Percentiles rank a stretch among this genome's conserved stretches.
Evolutionary conservation across 2,329 filamentous ascomycete species (phyloP).

Genomic region (Diaporthe ilicicola): DNA sequence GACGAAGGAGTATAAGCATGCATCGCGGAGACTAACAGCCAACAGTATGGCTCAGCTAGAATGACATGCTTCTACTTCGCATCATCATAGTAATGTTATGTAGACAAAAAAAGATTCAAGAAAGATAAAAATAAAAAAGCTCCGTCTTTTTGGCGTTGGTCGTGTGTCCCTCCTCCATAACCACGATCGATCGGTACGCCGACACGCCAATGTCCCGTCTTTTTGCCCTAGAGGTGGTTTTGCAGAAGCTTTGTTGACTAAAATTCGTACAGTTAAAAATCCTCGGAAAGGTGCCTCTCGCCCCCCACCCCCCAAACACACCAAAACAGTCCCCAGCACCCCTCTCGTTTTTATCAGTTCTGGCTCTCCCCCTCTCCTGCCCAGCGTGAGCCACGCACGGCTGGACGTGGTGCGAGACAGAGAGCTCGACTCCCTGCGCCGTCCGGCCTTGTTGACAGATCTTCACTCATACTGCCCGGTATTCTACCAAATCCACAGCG

Average conservation of each 20-base stretch:
- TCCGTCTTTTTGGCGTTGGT: slow-evolving; percentile 22
- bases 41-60: background rate
- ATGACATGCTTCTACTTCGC: slow-evolving; percentile 11
- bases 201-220: slow-evolving; percentile 26
- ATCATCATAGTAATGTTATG: background rate
- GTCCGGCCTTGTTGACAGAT: background rate
- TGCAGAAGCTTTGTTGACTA: slow-evolving; percentile 31
- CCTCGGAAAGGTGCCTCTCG: slow-evolving; percentile 10
- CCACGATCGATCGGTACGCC: slow-evolving; percentile 26
- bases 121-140: slow-evolving; percentile 28
- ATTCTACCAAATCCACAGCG: slow-evolving; percentile 6
- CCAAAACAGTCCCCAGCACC: background rate
- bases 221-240: slow-evolving; percentile 31
- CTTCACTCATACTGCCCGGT: background rate
- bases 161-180: slow-evolving; percentile 31
- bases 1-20: background rate
- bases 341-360: slow-evolving; percentile 4
- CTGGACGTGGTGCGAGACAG: background rate
- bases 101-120: slow-evolving; percentile 27
- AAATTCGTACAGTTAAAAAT: slow-evolving; percentile 30
- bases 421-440: background rate
- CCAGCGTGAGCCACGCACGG: background rate
- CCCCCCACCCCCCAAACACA: background rate
- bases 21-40: background rate
- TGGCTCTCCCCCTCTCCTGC: background rate